Base-by-base conservation (phyloP, 305 asterid genomes). In the Fraxinus nigra region DNA sequence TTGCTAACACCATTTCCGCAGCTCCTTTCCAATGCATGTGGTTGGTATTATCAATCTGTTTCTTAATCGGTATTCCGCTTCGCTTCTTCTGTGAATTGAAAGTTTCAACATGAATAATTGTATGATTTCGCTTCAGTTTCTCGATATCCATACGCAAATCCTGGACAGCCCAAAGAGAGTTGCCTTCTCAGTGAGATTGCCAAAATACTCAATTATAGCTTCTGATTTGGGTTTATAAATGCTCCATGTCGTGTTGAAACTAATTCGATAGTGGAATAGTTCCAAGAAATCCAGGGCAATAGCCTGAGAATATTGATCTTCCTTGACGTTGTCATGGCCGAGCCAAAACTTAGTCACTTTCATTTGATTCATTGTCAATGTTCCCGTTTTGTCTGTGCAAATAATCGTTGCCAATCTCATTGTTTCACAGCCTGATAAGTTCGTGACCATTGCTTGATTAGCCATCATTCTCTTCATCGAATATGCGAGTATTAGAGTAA, bases 381-480 rank as follows among this genome's bases (percentile, higher is more conserved):
- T 89, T 6, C 93, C 92, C 0, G 92, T 90, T 76, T 90, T 90
- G 81, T 89, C 91, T 1, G 95, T 89, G 84, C 93, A 92, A 40
- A 92, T 90, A 0, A 89, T 88, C 0, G 92, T 92, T 5, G 93
- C 93, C 0, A 92, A 88, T 4, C 95, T 92, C 92, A 88, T 90
- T 0, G 92, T 89, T 51, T 92, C 95, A 38, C 93, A 90, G 11
- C 93, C 92, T 0, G 92, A 86, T 18, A 90, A 90, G 83, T 87
- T 91, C 75, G 92, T 84, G 82, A 92, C 97, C 93, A 92, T 87
- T 0, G 92, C 97, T 3, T 88, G 90, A 84, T 92, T 92, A 0
- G 81, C 89, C 92, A 91, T 91, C 97, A 91, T 90, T 16, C 90
- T 82, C 48, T 90, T 90, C 93, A 91, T 90, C 16, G 92, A 91